A percentile compares a stretch with the other conserved stretches of the same genome.
These are phyloP conservation scores for Tulasnella calospora DNA, from an alignment of 768 basidiomycete genomes.

Conservation along the genomic window DNA sequence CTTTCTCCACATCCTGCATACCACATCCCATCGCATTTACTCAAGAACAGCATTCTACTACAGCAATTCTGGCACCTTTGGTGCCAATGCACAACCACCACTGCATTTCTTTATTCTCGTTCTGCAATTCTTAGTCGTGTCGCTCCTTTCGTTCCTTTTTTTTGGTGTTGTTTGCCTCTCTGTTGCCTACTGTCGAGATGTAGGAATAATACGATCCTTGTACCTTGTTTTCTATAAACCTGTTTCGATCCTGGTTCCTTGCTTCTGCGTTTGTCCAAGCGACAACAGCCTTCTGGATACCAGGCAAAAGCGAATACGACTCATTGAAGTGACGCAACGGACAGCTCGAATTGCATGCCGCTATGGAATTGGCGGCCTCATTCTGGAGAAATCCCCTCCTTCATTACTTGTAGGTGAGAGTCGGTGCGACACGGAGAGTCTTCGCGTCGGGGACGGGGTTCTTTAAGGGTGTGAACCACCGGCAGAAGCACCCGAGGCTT, in stretches of 20 bases:
- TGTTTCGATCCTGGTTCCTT: neutral
- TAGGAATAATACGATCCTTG: neutral
- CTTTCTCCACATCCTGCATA: neutral
- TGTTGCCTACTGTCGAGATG: neutral
- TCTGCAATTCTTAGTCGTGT: neutral
- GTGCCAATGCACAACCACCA: neutral
- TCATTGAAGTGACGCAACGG: no score
- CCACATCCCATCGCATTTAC: neutral
- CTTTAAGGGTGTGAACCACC: neutral
- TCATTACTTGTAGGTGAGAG: neutral
- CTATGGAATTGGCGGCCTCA: no score
- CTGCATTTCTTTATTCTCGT: neutral
- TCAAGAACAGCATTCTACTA: neutral
- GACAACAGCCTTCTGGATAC: no score
- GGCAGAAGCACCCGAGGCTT: neutral
- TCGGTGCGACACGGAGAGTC: neutral
- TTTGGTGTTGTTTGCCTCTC: neutral
- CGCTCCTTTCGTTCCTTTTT: neutral
- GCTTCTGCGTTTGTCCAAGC: neutral
- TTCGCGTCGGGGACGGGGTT: neutral
- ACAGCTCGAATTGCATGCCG: no score
- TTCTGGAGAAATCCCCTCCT: neutral
- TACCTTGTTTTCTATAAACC: neutral
- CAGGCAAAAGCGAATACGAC: no score
- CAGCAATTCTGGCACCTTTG: neutral